Conservation (phyloP, 768 basidiomycete genomes). For the Collybia mongolica region DNA sequence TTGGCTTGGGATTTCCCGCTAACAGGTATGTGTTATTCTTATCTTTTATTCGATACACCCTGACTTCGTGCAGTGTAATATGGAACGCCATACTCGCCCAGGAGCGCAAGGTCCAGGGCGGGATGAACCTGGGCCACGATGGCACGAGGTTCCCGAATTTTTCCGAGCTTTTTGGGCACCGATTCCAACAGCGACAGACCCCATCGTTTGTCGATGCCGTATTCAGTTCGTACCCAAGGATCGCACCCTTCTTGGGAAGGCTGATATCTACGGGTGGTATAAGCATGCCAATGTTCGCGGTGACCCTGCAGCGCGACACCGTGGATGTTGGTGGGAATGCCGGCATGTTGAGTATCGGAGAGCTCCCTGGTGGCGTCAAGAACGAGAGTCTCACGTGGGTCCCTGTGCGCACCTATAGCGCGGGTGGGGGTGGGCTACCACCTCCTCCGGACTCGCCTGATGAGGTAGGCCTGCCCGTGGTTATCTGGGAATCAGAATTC, state of each 20-base stretch:
- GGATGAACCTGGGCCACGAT: not conserved
- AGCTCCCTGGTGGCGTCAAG: constrained; percentile 50
- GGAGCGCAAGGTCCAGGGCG: not conserved
- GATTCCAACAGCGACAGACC: not conserved
- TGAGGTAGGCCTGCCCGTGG: constrained; percentile 43
- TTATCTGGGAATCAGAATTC: no score
- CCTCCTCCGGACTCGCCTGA: constrained; percentile 54
- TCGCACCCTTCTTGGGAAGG: constrained; percentile 47
- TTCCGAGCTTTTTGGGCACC: not conserved
- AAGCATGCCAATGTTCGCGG: constrained; percentile 46
- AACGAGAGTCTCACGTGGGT: constrained; percentile 63
- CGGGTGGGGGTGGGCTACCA: constrained; percentile 49
- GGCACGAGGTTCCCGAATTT: not conserved
- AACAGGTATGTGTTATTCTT: constrained; percentile 48
- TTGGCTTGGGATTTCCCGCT: constrained; percentile 74
- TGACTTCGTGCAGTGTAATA: constrained; percentile 1
- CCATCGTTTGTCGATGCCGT: constrained; percentile 23
- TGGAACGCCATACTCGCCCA: not conserved
- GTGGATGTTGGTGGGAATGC: constrained; percentile 68
- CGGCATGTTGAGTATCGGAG: constrained; percentile 66
- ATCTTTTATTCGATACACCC: not conserved
- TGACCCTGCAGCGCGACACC: constrained; percentile 68
- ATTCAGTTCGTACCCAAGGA: constrained; percentile 38
- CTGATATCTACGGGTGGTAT: constrained; percentile 38
- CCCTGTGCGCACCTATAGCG: constrained; percentile 54